Conservation (phyloP, 805 yeast genomes). For the Hanseniaspora pseudoguilliermondii region DNA sequence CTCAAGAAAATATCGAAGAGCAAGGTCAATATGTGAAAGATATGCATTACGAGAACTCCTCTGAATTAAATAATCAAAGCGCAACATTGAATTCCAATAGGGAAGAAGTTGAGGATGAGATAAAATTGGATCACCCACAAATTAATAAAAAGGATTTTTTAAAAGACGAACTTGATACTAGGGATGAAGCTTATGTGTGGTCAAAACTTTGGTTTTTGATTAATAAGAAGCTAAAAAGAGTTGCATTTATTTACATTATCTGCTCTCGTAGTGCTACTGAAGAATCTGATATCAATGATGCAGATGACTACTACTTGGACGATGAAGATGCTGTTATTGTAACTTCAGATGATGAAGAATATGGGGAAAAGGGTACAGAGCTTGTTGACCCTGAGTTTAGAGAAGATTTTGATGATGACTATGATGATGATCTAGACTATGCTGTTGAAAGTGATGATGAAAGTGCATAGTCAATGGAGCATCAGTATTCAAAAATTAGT, state of each 20-base stretch:
- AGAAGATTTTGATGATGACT: constrained; percentile 29
- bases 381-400: constrained; percentile 28
- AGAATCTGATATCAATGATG: constrained; percentile 18
- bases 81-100: neutral
- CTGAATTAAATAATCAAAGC: neutral
- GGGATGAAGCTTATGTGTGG: constrained; percentile 40
- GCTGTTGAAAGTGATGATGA: constrained; percentile 23
- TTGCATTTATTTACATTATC: constrained; percentile 67
- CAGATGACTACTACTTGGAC: constrained; percentile 3
- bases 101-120: constrained; percentile 15
- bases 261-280: constrained; percentile 33
- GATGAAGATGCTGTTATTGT: constrained; percentile 28
- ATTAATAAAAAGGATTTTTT: constrained; percentile 43
- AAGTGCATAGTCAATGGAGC: neutral
- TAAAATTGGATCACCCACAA: constrained; percentile 29
- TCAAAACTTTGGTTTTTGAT: constrained; percentile 76
- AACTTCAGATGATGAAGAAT: constrained; percentile 16
- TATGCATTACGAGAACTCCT: neutral
- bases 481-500: no score
- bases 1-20: constrained; percentile 6
- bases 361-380: constrained; percentile 23
- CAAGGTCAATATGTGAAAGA: neutral
- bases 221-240: constrained; percentile 83
- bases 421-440: constrained; percentile 28
- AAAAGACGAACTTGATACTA: constrained; percentile 49